Percentiles rank a stretch among this genome's conserved stretches.
phyloP scores from a whole-genome alignment of 345 rosid genomes.

The Leavenworthia alabamica region DNA sequence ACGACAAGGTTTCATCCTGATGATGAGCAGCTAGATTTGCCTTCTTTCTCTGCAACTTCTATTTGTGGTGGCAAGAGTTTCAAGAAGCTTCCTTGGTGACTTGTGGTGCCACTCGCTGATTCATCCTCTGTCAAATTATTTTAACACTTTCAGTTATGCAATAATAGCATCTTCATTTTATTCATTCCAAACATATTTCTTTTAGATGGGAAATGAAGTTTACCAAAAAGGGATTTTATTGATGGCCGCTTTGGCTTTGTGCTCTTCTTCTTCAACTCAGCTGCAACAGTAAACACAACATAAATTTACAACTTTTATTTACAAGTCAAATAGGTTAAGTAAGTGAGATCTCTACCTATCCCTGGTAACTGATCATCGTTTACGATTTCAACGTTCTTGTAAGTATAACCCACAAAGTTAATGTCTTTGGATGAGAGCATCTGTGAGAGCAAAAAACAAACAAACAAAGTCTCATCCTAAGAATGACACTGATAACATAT shows the following conservation, averaged over 20 bases:
- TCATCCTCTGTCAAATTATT: constrained; percentile 59
- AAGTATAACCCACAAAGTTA: constrained; percentile 95
- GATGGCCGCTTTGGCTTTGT: constrained; percentile 84
- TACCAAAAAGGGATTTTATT: constrained; percentile 94
- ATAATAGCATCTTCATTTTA: not conserved
- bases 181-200: not conserved
- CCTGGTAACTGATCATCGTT: constrained; percentile 85
- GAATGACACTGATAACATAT: not conserved
- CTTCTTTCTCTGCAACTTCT: constrained; percentile 51
- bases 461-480: constrained; percentile 5
- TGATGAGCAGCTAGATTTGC: constrained; percentile 42
- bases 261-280: constrained; percentile 82
- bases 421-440: constrained; percentile 96
- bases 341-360: constrained; percentile 55
- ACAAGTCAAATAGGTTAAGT: not conserved
- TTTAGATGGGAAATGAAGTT: constrained; percentile 13
- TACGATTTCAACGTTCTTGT: constrained; percentile 93
- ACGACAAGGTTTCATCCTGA: not conserved
- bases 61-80: constrained; percentile 59
- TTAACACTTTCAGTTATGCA: not conserved
- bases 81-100: constrained; percentile 66
- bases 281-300: constrained; percentile 31
- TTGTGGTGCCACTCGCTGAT: constrained; percentile 38
- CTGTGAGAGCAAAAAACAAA: constrained; percentile 35
- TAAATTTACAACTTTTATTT: not conserved